Percentiles rank a stretch among this genome's conserved stretches.
These are phyloP conservation scores for Beauveria scarabaeidicola DNA, from an alignment of 2,329 filamentous ascomycete genomes.

Conservation along the genomic window DNA sequence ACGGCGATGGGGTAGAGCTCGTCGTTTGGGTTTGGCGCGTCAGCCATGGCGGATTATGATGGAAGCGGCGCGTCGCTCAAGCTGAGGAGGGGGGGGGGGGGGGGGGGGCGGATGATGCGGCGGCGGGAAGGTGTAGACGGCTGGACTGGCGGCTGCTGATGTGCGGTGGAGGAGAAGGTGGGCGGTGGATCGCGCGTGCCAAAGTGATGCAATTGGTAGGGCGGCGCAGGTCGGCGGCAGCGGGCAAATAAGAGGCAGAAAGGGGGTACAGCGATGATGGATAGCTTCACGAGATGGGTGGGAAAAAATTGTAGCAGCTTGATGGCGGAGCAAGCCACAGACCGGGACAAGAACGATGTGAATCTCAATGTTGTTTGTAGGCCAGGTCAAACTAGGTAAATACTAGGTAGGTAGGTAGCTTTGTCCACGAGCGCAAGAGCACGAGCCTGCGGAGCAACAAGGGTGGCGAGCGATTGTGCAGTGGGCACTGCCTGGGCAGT, in stretches of 20 bases:
- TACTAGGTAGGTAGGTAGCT: no score
- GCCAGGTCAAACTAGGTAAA: neutral
- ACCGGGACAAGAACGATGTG: neutral
- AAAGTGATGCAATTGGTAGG: slow-evolving; percentile 21
- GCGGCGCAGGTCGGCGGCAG: neutral
- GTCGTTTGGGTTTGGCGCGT: slow-evolving; percentile 84
- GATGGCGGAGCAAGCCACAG: neutral
- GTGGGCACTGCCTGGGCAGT: neutral
- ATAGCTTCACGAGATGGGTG: neutral
- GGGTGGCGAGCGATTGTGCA: neutral
- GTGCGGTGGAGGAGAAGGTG: slow-evolving; percentile 14
- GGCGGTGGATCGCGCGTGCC: slow-evolving; percentile 20
- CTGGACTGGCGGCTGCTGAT: slow-evolving; percentile 8
- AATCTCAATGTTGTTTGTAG: slow-evolving; percentile 6
- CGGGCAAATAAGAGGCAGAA: neutral
- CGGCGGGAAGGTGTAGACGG: slow-evolving; percentile 5
- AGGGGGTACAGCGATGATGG: neutral
- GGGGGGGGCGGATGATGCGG: neutral
- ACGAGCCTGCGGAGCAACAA: slow-evolving; percentile 10
- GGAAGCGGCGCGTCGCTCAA: slow-evolving; percentile 10
- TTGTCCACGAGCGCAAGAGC: slow-evolving; percentile 3
- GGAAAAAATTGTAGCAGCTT: neutral
- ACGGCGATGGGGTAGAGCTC: slow-evolving; percentile 99
- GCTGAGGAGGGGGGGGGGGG: neutral
- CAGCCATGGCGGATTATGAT: slow-evolving; percentile 61